Percentiles rank a stretch among this genome's conserved stretches.
Evolutionary conservation across 1,139 yeast species (phyloP).

Genomic region (Yamadazyma membranifaciens): DNA sequence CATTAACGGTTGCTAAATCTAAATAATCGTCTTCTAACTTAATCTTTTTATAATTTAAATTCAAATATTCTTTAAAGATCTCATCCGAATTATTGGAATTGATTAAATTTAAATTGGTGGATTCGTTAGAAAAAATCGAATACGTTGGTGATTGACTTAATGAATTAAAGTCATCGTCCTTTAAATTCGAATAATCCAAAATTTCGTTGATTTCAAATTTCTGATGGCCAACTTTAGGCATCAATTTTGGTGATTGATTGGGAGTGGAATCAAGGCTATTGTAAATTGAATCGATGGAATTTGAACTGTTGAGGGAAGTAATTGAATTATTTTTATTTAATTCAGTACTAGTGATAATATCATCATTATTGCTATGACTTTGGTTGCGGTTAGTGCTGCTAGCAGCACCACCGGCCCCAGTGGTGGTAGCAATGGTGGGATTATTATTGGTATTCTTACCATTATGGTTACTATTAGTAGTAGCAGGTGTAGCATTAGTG

Average conservation of each 20-base stretch:
- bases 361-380: background rate
- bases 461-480: too few species aligned
- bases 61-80: conserved; percentile 31
- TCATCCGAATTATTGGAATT: conserved; percentile 16
- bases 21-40: conserved; percentile 12
- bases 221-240: conserved; percentile 1
- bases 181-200: conserved; percentile 11
- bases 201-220: conserved; percentile 4
- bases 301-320: background rate
- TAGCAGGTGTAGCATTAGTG: too few species aligned
- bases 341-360: background rate
- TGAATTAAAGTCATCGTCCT: conserved; percentile 15
- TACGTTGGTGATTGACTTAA: conserved; percentile 30
- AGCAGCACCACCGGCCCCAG: background rate
- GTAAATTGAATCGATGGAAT: background rate
- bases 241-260: conserved; percentile 12
- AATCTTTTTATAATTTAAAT: conserved; percentile 13
- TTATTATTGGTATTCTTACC: too few species aligned
- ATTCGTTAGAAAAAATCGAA: conserved; percentile 31
- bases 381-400: too few species aligned
- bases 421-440: too few species aligned
- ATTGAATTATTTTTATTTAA: background rate
- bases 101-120: conserved; percentile 17
- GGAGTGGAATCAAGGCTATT: conserved; percentile 9
- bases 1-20: conserved; percentile 1